Base-by-base conservation (phyloP, 495 filamentous ascomycete genomes). In the Aspergillus carlsbadensis region DNA sequence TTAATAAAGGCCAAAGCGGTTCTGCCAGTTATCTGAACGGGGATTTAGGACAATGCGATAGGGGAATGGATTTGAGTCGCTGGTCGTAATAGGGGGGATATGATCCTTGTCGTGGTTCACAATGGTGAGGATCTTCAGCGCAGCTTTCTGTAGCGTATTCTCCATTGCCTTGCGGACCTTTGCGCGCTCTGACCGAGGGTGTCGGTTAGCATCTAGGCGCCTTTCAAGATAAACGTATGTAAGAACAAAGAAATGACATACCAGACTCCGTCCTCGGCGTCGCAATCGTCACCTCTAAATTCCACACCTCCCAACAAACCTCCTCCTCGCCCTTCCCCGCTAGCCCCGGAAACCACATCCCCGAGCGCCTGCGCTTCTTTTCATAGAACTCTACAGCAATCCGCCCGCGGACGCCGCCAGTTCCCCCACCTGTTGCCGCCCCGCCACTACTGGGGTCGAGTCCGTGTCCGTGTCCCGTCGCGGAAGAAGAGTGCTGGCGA, bases 281-380 rank as follows among this genome's bases (percentile, higher is more conserved):
- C 2, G 91, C 89, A 22, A 98, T 82, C 10, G 92, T 96, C 31
- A 98, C 90, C 70, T 92, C 91, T 61, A 98, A 70, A 20, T 87
- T 87, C 94, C 94, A 98, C 59, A 84, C 85, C 78, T 98, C 94
- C 94, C 94, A 98, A 62, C 90, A 94, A 2, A 97, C 84, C 68
- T 96, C 93, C 66, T 98, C 92, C 47, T 94, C 91, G 5, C 83
- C 84, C 64, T 89, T 90, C 26, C 74, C 74, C 6, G 74, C 68
- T 11, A 79, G 52, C 8, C 74, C 75, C 10, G 75, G 69, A 61
- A 92, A 92, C 88, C 90, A 95, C 15, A 75, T 65, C 1, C 76
- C 75, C 5, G 83, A 81, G 71, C 93, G 93, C 61, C 86, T 80
- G 40, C 92, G 81, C 64, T 85, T 87, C 80, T 92, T 95, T 77